Conservation (phyloP, 2,329 filamentous ascomycete species). For the Pseudogymnoascus sp. region DNA sequence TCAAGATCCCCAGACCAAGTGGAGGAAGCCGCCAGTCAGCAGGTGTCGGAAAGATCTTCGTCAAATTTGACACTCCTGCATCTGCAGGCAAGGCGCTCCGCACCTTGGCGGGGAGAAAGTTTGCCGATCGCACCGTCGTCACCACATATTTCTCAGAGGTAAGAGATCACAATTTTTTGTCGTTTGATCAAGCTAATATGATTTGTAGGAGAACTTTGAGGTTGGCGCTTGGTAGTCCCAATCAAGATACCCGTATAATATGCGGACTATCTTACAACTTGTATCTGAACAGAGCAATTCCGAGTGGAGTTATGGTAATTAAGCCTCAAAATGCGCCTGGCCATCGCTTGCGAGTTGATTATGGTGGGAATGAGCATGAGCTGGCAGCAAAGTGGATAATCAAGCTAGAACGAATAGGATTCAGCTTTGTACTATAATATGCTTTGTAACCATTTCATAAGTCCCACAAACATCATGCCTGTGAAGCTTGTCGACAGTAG, state of each 20-base stretch:
- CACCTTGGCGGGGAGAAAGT: slow-evolving; percentile 90
- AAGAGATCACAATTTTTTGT: slow-evolving; percentile 25
- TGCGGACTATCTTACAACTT: not conserved
- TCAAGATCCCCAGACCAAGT: slow-evolving; percentile 86
- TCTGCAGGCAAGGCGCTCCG: slow-evolving; percentile 77
- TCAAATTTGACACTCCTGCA: slow-evolving; percentile 79
- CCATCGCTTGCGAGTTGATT: not conserved
- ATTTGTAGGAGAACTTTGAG: slow-evolving; percentile 78
- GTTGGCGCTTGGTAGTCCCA: slow-evolving; percentile 29
- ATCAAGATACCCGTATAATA: not conserved
- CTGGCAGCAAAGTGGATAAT: not conserved
- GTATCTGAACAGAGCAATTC: not conserved
- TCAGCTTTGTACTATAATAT: slow-evolving; percentile 5
- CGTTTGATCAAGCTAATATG: slow-evolving; percentile 27
- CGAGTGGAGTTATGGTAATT: not conserved
- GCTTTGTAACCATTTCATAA: slow-evolving; percentile 5
- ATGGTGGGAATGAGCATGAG: not conserved
- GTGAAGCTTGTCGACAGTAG: not conserved
- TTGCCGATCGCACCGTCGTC: slow-evolving; percentile 91
- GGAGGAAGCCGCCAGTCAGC: slow-evolving; percentile 76
- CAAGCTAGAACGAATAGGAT: slow-evolving; percentile 6
- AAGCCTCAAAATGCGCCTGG: not conserved
- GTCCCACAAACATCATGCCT: not conserved
- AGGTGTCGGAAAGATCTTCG: slow-evolving; percentile 94
- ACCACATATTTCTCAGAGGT: slow-evolving; percentile 95